Evolutionary conservation across 2,329 filamentous ascomycete species (phyloP).

Genomic region (Fusarium gaditjirri): DNA sequence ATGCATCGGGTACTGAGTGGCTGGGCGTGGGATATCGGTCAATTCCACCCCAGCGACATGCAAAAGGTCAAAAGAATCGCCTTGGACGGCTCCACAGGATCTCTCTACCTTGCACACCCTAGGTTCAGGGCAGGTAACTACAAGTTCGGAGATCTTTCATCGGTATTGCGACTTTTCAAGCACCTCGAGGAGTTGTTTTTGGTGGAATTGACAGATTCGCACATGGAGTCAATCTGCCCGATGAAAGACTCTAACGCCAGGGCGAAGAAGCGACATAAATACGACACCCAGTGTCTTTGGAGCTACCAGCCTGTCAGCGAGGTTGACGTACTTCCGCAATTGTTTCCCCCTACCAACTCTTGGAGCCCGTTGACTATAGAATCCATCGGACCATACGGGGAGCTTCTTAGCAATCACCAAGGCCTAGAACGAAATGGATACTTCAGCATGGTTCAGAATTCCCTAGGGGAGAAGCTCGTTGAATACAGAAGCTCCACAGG

Average conservation of each 20-base stretch:
- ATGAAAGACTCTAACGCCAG: rapidly evolving
- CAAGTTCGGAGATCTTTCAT: rapidly evolving
- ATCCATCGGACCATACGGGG: background rate
- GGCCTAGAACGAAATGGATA: background rate
- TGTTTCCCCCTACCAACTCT: rapidly evolving
- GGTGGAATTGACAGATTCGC: background rate
- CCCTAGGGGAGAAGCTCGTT: background rate
- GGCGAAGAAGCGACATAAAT: background rate
- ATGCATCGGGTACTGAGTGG: background rate
- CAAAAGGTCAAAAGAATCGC: background rate
- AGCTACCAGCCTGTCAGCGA: background rate
- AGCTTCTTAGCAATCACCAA: background rate
- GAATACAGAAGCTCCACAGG: rapidly evolving
- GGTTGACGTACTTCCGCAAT: background rate
- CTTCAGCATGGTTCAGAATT: background rate
- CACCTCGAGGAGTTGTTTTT: background rate
- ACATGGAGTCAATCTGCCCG: background rate
- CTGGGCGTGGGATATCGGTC: background rate
- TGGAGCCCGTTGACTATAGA: rapidly evolving
- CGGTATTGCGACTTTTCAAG: background rate
- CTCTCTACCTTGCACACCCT: background rate
- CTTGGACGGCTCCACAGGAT: background rate
- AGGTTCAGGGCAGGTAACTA: rapidly evolving
- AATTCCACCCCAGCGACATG: background rate
- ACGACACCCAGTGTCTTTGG: background rate